Conservation (phyloP, 1,284 basidiomycete genomes). For the Pyrrhoderma lamaoense region DNA sequence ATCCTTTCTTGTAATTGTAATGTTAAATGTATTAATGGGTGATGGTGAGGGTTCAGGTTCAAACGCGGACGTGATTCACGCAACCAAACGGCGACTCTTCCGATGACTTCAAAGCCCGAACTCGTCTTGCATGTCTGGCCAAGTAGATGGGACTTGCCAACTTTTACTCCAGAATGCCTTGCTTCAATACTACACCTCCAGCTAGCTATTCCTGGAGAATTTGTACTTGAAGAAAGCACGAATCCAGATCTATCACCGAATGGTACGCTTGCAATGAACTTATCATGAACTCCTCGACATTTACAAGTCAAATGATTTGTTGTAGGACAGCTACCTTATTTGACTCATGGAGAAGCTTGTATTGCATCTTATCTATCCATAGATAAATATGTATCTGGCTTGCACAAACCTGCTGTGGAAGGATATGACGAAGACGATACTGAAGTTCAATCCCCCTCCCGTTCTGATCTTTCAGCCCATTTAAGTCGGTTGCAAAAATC, state of each 20-base stretch:
- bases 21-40: too few species aligned
- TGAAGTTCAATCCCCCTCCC: conserved; percentile 22
- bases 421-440: conserved; percentile 7
- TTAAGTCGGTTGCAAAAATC: conserved; percentile 37
- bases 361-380: conserved; percentile 54
- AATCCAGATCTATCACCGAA: conserved; percentile 71
- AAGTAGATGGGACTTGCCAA: conserved; percentile 50
- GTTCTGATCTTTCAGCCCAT: conserved; percentile 35
- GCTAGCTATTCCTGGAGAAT: conserved; percentile 54
- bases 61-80: too few species aligned
- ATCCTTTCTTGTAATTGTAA: too few species aligned
- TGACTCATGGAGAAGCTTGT: conserved; percentile 47
- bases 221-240: conserved; percentile 50
- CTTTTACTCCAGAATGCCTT: conserved; percentile 58
- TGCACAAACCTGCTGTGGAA: conserved; percentile 29
- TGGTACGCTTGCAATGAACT: conserved; percentile 39
- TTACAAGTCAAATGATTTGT: background rate
- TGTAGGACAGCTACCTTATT: conserved; percentile 62
- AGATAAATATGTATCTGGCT: conserved; percentile 48
- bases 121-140: conserved; percentile 61
- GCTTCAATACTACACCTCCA: conserved; percentile 62
- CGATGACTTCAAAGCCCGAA: background rate
- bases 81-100: too few species aligned
- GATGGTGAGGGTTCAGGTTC: too few species aligned
- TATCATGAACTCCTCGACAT: background rate